Evolutionary conservation across 2,329 filamentous ascomycete species (phyloP), one percentile per base, ranked within the genome.

Genomic region (Parascedosporium putredinis): DNA sequence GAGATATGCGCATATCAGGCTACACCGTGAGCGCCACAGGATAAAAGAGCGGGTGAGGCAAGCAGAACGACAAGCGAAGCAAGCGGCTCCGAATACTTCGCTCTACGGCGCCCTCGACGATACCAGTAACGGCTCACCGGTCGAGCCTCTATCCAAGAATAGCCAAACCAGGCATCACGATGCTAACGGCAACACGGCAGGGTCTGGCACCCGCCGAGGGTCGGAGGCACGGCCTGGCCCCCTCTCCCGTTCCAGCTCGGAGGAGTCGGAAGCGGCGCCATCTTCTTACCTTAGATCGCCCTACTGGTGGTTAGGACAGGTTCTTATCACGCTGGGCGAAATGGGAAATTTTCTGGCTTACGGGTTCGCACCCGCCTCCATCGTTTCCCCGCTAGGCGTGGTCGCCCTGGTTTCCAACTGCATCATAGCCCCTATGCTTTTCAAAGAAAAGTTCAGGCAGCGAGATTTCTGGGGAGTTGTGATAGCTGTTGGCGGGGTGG

Each of bases 341-440:
- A 84, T 86, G 62, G 93, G 93, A 47, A 98, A 98, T 64, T 98
- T 98, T 62, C 71, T 98, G 55, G 93, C 93, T 0, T 98, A 98
- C 61, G 93, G 93, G 22, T 98, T 98, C 64, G 93, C 93, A 25
- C 93, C 93, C 3, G 93, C 93, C 6, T 97, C 93, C 12, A 96
- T 98, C 59, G 93, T 98, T 38, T 96, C 90, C 29, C 93, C 93
- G 0, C 74, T 98, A 5, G 93, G 93, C 8, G 93, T 98, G n/a
- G 93, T 98, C 10, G 93, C 93, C 2, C 73, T 98, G 54, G 83
- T 98, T 43, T 95, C 90, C 42, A 98, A 98, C 67, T 98, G 93
- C 66, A 79, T 98, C 53, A 95, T 98, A 62, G 93, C 93, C 2
- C 93, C 93, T 1, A 82, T 93, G 54, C 83, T 98, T 73, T 83